A percentile compares a stretch with the other conserved stretches of the same genome.
Evolutionary conservation across 1,139 yeast genomes (phyloP).

Genomic region (Wickerhamiella infanticola): DNA sequence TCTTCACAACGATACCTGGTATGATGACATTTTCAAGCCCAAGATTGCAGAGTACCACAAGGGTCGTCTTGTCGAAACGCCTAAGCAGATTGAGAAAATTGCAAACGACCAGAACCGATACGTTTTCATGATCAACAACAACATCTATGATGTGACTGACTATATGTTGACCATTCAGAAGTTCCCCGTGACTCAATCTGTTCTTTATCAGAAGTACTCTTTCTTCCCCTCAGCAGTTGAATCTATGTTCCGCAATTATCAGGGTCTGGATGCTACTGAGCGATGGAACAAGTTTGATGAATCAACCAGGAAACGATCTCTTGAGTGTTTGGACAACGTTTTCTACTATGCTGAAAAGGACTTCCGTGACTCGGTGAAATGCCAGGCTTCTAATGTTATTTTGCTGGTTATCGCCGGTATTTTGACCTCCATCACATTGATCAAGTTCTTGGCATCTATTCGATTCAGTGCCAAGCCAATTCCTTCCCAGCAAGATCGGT

Average conservation of each 20-base stretch:
- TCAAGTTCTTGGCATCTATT: slow-evolving; percentile 27
- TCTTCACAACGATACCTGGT: slow-evolving; percentile 26
- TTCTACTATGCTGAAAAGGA: slow-evolving; percentile 25
- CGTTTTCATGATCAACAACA: slow-evolving; percentile 22
- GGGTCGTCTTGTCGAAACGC: slow-evolving; percentile 26
- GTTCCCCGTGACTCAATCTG: slow-evolving; percentile 13
- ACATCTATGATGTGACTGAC: slow-evolving; percentile 26
- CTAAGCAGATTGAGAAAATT: slow-evolving; percentile 16
- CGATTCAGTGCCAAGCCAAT: slow-evolving; percentile 24
- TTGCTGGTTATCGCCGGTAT: slow-evolving; percentile 25
- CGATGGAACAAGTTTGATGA: slow-evolving; percentile 13
- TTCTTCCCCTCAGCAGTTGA: slow-evolving; percentile 23
- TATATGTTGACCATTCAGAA: slow-evolving; percentile 22
- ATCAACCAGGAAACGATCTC: slow-evolving; percentile 17
- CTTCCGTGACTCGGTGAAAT: slow-evolving; percentile 25
- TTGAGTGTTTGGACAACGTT: slow-evolving; percentile 25
- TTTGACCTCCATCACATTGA: slow-evolving; percentile 25
- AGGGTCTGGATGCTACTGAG: slow-evolving; percentile 24
- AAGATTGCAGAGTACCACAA: slow-evolving; percentile 23
- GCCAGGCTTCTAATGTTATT: slow-evolving; percentile 28
- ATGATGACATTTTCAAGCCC: slow-evolving; percentile 23
- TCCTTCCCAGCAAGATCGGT: slow-evolving; percentile 27
- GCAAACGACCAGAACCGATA: slow-evolving; percentile 16
- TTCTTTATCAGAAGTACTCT: slow-evolving; percentile 18
- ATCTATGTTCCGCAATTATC: slow-evolving; percentile 19